phyloP scores from a whole-genome alignment of 495 filamentous ascomycete species.

The Sordaria brevicollis region DNA sequence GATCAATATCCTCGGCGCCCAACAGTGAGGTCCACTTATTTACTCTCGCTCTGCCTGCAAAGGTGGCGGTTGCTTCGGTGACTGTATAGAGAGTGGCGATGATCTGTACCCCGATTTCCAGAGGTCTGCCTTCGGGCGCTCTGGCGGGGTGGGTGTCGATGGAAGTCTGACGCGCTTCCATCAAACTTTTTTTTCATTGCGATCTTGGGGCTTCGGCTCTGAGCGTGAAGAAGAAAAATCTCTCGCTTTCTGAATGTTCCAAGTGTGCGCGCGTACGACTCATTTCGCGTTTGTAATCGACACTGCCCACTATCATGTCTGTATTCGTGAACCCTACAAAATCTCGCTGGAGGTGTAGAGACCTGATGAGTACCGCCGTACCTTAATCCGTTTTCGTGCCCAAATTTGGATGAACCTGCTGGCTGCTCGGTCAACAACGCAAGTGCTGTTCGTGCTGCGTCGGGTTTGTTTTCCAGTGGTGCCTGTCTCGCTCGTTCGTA shows the following conservation, averaged over 20 bases:
- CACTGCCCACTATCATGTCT: too few species aligned
- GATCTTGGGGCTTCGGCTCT: background rate
- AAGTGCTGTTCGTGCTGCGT: background rate
- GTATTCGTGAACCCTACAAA: too few species aligned
- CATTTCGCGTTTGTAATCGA: background rate
- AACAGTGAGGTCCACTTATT: conserved; percentile 12
- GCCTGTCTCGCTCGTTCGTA: background rate
- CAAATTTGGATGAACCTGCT: background rate
- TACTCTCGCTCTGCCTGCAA: conserved; percentile 4
- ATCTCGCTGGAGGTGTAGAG: too few species aligned
- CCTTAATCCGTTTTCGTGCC: background rate
- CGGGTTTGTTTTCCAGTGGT: background rate
- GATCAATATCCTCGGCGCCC: conserved; percentile 20
- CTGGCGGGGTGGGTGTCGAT: conserved; percentile 47
- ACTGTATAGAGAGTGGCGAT: conserved; percentile 40
- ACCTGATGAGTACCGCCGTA: too few species aligned
- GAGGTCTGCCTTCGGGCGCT: conserved; percentile 44
- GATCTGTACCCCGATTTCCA: conserved; percentile 47
- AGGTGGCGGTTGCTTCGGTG: background rate
- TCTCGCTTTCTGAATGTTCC: background rate
- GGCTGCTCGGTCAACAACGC: background rate
- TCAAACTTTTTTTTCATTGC: conserved; percentile 1
- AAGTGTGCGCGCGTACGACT: too few species aligned
- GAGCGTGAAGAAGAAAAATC: background rate
- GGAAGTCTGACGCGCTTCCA: conserved; percentile 45